Evolutionary conservation across 169 alveolate genomes (phyloP), one percentile per base, ranked within the genome.

Genomic region (Hammondia hammondi): DNA sequence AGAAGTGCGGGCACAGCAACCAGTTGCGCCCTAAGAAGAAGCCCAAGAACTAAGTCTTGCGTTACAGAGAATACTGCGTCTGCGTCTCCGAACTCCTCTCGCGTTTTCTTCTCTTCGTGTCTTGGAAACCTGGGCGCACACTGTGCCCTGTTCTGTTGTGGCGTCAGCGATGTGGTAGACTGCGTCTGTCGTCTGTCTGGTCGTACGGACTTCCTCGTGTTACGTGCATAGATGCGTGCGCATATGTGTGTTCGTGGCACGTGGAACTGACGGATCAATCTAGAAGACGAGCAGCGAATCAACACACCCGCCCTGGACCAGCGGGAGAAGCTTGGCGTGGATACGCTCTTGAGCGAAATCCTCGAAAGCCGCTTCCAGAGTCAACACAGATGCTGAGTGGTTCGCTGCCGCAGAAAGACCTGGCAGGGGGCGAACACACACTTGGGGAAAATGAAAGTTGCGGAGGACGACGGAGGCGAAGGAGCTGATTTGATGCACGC

Each of bases 1-100:
- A 99, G 98, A 99, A 99, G 98, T 99, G 99, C 97, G 99, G 99
- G 67, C 99, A 99, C 97, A 98, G 99, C 97, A 98, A 98, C 97
- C 99, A 99, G 97, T 97, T 99, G 97, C 98, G 99, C 96, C 99
- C 99, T 95, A 99, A 99, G 99, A 99, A 99, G 99, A 99, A 99
- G 99, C 98, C 99, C 81, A 96, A 96, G 98, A 90, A 81, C 81
- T 90, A 61, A 95, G 48, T 77, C 84, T n/a, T 72, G 39, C 32
- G 87, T 77, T 77, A 9, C 43, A 32, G 87, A 24, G 29, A 77
- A 77, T 17, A 39, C 87, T 77, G 27, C 43, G 24, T 32, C 24
- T 27, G 27, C 77, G 35, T 67, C 77, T 27, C 61, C 61, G 61
- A 52, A 52, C 61, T 52, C 2, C 61, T 52, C 61, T 52, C 2